Percentiles rank a stretch among this genome's conserved stretches.
Evolutionary conservation across 2,329 filamentous ascomycete genomes (phyloP).

Genomic region (Colletotrichum incanum): DNA sequence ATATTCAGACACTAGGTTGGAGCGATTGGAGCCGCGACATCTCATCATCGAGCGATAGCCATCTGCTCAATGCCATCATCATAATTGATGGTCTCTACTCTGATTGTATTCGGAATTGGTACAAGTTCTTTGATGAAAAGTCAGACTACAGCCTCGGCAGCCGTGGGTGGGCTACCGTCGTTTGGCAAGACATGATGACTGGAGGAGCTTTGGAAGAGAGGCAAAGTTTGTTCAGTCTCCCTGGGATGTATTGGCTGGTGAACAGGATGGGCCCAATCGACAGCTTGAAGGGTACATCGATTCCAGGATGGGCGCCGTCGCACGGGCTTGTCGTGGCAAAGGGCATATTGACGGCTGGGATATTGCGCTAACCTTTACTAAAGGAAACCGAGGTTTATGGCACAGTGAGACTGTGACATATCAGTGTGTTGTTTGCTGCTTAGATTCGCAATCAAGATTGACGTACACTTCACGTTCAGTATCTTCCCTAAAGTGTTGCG

Average conservation of each 20-base stretch:
- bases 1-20: no score
- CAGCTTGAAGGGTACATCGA: not conserved
- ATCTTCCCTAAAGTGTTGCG: no score
- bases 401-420: not conserved
- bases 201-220: not conserved
- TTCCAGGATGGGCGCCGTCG: not conserved
- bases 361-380: not conserved
- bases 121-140: no score
- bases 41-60: no score
- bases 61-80: no score
- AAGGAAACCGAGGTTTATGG: not conserved
- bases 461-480: no score
- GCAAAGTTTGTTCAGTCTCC: not conserved
- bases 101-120: no score
- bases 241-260: not conserved
- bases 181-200: not conserved
- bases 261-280: not conserved
- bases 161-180: no score
- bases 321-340: not conserved
- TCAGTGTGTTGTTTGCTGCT: not conserved
- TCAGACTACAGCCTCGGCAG: no score
- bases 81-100: no score
- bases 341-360: not conserved
- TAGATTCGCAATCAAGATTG: not conserved
- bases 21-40: no score